These are phyloP conservation scores for Nakazawaea siamensis DNA, from an alignment of 805 yeast species.

Conservation along the genomic window DNA sequence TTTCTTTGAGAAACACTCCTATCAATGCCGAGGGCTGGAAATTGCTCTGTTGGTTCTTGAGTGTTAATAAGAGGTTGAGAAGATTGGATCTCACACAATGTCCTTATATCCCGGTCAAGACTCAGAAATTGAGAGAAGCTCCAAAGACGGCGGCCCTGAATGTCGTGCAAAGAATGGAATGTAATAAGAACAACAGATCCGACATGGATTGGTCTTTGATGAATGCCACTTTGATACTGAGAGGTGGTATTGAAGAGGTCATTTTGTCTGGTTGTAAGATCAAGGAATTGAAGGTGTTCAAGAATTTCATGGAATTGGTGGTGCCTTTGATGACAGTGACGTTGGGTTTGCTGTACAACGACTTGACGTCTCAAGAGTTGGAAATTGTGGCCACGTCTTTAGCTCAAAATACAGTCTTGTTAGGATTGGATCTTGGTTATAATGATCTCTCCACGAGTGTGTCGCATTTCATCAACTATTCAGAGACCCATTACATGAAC, in stretches of 20 bases:
- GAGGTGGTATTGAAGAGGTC: slow-evolving; percentile 77
- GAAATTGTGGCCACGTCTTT: slow-evolving; percentile 54
- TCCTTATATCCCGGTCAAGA: slow-evolving; percentile 36
- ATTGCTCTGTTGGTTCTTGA: slow-evolving; percentile 63
- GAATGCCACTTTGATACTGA: slow-evolving; percentile 53
- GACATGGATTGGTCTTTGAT: slow-evolving; percentile 80
- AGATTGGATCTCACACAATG: slow-evolving; percentile 69
- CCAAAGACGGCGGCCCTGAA: slow-evolving; percentile 6
- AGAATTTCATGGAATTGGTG: slow-evolving; percentile 47
- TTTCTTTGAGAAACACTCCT: slow-evolving; percentile 73
- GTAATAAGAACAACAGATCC: slow-evolving; percentile 49
- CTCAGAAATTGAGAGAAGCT: slow-evolving; percentile 26
- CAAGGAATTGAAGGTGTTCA: slow-evolving; percentile 45
- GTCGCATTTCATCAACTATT: slow-evolving; percentile 28
- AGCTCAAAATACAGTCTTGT: slow-evolving; percentile 27
- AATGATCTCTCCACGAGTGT: slow-evolving; percentile 50
- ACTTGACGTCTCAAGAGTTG: slow-evolving; percentile 52
- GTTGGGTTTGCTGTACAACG: slow-evolving; percentile 73
- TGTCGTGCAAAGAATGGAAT: slow-evolving; percentile 29
- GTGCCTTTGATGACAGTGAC: slow-evolving; percentile 45
- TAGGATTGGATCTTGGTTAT: slow-evolving; percentile 80
- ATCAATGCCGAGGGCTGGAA: slow-evolving; percentile 73
- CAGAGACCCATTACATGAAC: slow-evolving; percentile 13
- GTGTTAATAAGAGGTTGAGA: slow-evolving; percentile 49
- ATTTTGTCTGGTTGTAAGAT: slow-evolving; percentile 72